Evolutionary conservation across 2,329 filamentous ascomycete genomes (phyloP), one percentile per base, ranked within the genome.

Genomic region (Monosporascus sp.): DNA sequence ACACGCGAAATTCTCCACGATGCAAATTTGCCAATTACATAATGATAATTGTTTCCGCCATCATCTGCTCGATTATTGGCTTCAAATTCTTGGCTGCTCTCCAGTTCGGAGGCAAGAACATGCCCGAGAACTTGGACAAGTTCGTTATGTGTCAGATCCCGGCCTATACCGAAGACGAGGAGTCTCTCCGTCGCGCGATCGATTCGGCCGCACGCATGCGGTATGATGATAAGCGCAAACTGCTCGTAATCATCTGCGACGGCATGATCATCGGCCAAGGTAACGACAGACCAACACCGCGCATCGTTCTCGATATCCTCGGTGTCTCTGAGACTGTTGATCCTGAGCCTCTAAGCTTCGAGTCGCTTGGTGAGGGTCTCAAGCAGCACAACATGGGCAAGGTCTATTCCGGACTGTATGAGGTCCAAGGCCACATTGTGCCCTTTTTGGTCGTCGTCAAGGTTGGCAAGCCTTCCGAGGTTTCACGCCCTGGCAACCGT

Each of bases 321-420:
- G 94, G 94, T 59, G 94, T 99, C 31, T 88, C 91, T 2, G 92
- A 97, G 62, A 89, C 87, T 2, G 89, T 97, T 17, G 93, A 99
- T 66, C 94, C 95, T 0, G 93, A 97, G 69, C 90, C 94, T 3
- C 79, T 99, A 54, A 97, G 91, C 78, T 99, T 99, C 64, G 93
- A 99, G 70, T 93, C 90, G 67, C 82, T 99, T 37, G 94, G 94
- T 54, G 93, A 97, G 73, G 94, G 94, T 68, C 83, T 88, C 74
- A 96, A 96, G 75, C 94, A 97, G 72, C 94, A 97, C 78, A 99
- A 99, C 72, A 97, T 97, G 93, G 94, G 89, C 72, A 99, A 99
- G 74, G 85, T 97, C 60, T 99, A 99, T 74, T 97, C 94, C 20
- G 94, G 94, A 66, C 79, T 99, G 5, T 99, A 99, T 70, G 94